Conservation (phyloP, 345 rosid species). For the Salix koriyanagi region DNA sequence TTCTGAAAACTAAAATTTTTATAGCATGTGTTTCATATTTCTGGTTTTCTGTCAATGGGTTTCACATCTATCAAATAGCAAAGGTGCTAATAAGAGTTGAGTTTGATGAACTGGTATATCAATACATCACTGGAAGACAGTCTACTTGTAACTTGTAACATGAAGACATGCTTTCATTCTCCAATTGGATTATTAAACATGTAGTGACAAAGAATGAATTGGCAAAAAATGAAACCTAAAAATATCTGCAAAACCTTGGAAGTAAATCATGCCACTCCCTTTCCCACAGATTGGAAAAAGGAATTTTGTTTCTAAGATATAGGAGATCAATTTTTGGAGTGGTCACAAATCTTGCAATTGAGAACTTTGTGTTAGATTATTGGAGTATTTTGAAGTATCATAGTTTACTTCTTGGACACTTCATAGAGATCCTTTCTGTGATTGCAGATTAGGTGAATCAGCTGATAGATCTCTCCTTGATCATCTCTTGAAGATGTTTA, state of each 20-base stretch:
- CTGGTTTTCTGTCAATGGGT: background rate
- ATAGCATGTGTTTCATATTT: background rate
- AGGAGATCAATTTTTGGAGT: background rate
- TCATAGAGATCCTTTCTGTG: conserved; percentile 14
- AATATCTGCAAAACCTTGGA: background rate
- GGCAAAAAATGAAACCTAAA: background rate
- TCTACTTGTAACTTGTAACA: background rate
- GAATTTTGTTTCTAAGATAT: background rate
- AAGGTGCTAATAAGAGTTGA: background rate
- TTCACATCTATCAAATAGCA: background rate
- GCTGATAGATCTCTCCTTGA: conserved; percentile 81
- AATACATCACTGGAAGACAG: background rate
- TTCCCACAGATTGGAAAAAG: background rate
- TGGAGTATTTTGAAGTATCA: background rate
- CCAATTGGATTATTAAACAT: background rate
- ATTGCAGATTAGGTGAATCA: conserved; percentile 81
- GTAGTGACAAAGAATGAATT: background rate
- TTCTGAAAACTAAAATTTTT: background rate
- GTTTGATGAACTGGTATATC: background rate
- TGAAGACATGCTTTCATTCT: background rate
- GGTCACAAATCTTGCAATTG: background rate
- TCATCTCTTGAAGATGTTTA: conserved; percentile 98
- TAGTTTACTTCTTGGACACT: background rate
- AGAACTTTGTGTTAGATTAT: background rate
- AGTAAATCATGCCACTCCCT: background rate